phyloP scores from a whole-genome alignment of 768 basidiomycete genomes.

The Boletus reticulatus region DNA sequence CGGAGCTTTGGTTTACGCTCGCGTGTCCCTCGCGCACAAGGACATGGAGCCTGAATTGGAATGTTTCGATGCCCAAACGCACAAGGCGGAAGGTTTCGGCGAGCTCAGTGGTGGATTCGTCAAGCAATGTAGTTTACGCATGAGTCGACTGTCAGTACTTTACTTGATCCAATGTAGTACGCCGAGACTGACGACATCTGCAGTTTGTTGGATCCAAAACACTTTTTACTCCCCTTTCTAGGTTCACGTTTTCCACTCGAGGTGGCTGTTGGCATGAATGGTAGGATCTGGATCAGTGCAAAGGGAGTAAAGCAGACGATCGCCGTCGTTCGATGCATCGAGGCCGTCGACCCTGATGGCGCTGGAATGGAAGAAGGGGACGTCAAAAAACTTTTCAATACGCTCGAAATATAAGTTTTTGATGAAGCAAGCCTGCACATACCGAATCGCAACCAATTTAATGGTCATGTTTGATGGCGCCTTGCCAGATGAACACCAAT shows the following conservation, averaged over 20 bases:
- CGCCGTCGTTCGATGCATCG: constrained; percentile 73
- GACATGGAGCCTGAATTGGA: constrained; percentile 99
- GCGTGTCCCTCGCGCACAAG: constrained; percentile 90
- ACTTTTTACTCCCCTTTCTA: constrained; percentile 79
- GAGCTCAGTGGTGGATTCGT: constrained; percentile 90
- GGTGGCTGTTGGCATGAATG: constrained; percentile 87
- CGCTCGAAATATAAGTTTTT: constrained; percentile 37
- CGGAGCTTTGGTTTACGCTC: constrained; percentile 86
- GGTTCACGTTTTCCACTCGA: constrained; percentile 86
- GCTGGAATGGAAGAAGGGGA: constrained; percentile 55
- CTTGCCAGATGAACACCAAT: background rate
- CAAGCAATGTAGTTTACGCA: constrained; percentile 74
- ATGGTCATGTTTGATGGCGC: background rate
- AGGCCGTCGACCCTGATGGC: constrained; percentile 75
- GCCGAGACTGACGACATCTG: constrained; percentile 2
- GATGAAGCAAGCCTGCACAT: too few relatives aligned
- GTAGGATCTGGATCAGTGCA: constrained; percentile 85
- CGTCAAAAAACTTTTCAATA: constrained; percentile 52
- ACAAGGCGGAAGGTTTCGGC: constrained; percentile 90
- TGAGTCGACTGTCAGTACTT: constrained; percentile 75
- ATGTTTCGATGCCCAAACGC: constrained; percentile 92
- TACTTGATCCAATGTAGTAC: constrained; percentile 1
- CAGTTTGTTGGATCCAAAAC: constrained; percentile 77
- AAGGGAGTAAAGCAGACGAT: constrained; percentile 74
- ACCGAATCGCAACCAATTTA: too few relatives aligned